Evolutionary conservation across 129 eudicot species (phyloP).

Genomic region (Arctium minus): DNA sequence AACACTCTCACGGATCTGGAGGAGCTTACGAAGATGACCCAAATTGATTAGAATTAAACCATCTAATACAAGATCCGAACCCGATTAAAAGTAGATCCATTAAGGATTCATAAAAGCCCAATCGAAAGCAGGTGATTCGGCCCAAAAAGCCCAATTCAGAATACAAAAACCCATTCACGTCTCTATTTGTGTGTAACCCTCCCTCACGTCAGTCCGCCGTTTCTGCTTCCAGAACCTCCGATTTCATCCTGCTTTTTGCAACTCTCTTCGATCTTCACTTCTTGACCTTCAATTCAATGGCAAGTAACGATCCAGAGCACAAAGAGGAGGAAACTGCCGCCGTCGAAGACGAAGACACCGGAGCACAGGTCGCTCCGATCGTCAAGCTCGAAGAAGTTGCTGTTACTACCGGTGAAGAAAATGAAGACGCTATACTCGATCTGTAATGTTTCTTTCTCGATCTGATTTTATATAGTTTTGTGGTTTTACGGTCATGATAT

Average conservation of each 20-base stretch:
- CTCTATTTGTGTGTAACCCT: slow-evolving; percentile 1
- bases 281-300: slow-evolving; percentile 26
- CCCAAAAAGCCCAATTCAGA: background rate
- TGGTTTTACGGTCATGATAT: background rate
- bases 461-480: slow-evolving; percentile 2
- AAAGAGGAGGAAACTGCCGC: slow-evolving; percentile 53
- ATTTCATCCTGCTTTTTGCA: background rate
- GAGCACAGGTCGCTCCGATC: slow-evolving; percentile 79
- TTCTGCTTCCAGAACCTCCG: slow-evolving; percentile 11
- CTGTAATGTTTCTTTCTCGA: slow-evolving; percentile 34
- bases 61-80: too few relatives aligned
- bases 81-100: background rate
- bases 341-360: slow-evolving; percentile 80
- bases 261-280: background rate
- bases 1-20: too few relatives aligned
- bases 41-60: too few relatives aligned
- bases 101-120: background rate
- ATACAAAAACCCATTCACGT: slow-evolving; percentile 16
- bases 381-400: slow-evolving; percentile 75
- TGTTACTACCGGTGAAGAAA: slow-evolving; percentile 76
- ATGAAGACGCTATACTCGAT: slow-evolving; percentile 73
- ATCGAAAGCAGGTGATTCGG: background rate
- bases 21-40: too few relatives aligned
- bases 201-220: slow-evolving; percentile 26
- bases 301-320: slow-evolving; percentile 63